Evolutionary conservation across 73 alveolate species (phyloP).

Genomic region (Paramecium bursaria): DNA sequence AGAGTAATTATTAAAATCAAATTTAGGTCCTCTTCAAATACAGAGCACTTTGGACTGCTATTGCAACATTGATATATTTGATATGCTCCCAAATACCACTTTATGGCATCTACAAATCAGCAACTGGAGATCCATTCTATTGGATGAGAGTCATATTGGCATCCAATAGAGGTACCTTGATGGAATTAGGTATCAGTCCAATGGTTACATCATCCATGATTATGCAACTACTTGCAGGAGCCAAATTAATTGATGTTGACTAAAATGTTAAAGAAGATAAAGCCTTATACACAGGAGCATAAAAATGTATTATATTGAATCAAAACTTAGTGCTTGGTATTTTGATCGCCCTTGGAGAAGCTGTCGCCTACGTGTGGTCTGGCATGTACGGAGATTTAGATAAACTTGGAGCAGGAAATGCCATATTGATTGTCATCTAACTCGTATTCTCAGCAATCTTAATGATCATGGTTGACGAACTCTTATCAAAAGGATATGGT

Average conservation of each 20-base stretch:
- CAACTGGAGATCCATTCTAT: constrained; percentile 98
- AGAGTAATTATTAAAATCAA: constrained; percentile 65
- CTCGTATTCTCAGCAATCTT: constrained; percentile 98
- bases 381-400: constrained; percentile 99
- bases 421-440: constrained; percentile 95
- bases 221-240: constrained; percentile 99
- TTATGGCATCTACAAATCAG: constrained; percentile 93
- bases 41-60: constrained; percentile 98
- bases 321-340: constrained; percentile 58
- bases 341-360: constrained; percentile 92
- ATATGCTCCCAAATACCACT: constrained; percentile 99
- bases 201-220: constrained; percentile 99
- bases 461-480: constrained; percentile 95
- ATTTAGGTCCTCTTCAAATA: constrained; percentile 76
- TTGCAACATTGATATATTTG: constrained; percentile 96
- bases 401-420: constrained; percentile 96
- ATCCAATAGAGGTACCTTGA: constrained; percentile 99
- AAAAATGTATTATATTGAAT: constrained; percentile 71
- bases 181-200: constrained; percentile 99
- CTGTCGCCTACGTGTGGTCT: constrained; percentile 98
- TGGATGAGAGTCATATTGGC: constrained; percentile 99
- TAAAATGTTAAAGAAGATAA: constrained; percentile 96
- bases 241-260: constrained; percentile 97
- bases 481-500: constrained; percentile 98
- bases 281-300: constrained; percentile 96